A percentile compares a stretch with the other conserved stretches of the same genome.
phyloP scores from a whole-genome alignment of 257 asterid species.

The Nicotiana sylvestris region DNA sequence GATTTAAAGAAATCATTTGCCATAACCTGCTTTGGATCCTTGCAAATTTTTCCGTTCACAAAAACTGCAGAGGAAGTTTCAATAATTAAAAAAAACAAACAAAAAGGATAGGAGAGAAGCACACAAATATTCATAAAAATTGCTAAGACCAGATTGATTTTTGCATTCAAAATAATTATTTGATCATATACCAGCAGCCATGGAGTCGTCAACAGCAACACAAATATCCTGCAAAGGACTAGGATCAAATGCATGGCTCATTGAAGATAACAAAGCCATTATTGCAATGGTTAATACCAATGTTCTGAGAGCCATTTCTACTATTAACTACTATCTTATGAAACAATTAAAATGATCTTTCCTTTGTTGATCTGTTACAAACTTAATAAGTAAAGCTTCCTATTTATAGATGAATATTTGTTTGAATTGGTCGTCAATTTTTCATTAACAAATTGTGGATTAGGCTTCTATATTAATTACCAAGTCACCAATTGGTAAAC shows the following conservation, averaged over 20 bases:
- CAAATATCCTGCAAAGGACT: constrained; percentile 8
- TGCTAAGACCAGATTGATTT: not conserved
- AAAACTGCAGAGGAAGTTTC: not conserved
- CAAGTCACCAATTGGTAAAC: not conserved
- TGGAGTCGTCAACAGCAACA: constrained; percentile 1
- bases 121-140: not conserved
- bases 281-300: not conserved
- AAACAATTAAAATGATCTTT: not conserved
- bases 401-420: constrained; percentile 1
- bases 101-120: not conserved
- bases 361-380: not conserved
- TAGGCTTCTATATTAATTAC: not conserved
- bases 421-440: constrained; percentile 1
- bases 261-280: not conserved
- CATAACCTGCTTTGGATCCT: not conserved
- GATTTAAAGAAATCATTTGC: not conserved
- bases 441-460: not conserved
- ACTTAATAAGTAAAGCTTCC: not conserved
- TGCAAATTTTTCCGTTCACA: not conserved
- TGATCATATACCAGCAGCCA: not conserved
- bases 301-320: not conserved
- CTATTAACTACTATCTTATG: not conserved
- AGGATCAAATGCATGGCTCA: not conserved
- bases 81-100: not conserved
- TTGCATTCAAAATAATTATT: not conserved